Evolutionary conservation across 169 alveolate species (phyloP).

Genomic region (Plasmodium fragile): DNA sequence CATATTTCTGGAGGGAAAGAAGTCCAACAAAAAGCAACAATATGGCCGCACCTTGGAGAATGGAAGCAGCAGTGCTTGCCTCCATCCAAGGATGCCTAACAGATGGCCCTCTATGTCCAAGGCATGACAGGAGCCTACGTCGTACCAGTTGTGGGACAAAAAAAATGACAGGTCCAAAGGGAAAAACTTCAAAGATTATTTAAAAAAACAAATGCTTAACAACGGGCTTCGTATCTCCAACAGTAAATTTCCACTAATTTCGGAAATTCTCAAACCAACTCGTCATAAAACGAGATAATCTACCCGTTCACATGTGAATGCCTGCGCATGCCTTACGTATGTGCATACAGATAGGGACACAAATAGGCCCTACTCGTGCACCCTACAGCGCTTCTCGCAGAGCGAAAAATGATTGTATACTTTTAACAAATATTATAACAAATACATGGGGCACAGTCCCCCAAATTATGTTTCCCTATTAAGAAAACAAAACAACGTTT

Average conservation of each 20-base stretch:
- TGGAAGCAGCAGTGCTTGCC: neutral
- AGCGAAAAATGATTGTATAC: neutral
- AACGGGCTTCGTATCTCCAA: neutral
- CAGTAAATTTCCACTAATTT: neutral
- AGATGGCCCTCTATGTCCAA: neutral
- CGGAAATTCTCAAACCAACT: neutral
- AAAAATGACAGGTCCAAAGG: neutral
- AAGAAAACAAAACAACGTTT: neutral
- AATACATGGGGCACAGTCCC: neutral
- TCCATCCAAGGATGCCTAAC: neutral
- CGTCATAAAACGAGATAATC: neutral
- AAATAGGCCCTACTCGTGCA: neutral
- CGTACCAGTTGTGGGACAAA: neutral
- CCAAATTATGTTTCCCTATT: neutral
- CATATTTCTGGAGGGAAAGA: constrained; percentile 11
- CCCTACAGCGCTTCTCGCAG: neutral
- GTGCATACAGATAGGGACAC: neutral
- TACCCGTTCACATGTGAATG: neutral
- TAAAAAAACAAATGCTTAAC: neutral
- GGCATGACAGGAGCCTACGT: neutral
- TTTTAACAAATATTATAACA: neutral
- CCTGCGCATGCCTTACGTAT: neutral
- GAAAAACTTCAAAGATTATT: neutral
- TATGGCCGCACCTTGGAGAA: neutral
- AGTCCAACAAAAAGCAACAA: neutral